Base-by-base conservation (phyloP, 1,139 yeast genomes). In the Scheffersomyces titani region DNA sequence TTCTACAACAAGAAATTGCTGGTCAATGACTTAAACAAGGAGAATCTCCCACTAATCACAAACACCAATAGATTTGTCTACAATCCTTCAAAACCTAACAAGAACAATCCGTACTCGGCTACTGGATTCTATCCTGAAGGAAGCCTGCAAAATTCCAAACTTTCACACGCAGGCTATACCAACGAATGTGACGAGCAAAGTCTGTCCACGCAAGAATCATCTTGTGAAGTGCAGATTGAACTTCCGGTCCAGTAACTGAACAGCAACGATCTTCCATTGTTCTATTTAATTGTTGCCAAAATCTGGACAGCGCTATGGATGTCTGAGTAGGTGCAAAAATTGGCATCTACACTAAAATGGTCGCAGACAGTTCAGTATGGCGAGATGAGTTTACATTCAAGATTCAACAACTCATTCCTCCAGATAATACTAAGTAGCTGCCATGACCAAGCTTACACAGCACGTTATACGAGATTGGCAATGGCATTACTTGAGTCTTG, bases 401-500 rank as follows among this genome's bases (percentile, higher is more conserved):
- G 40, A 30, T 30, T 30, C 13, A 6, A 11, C 40, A 16, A 11
- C 40, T 30, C 40, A 11, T 30, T 30, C 13, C 16, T 30, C 40
- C 40, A 30, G 40, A 30, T 9, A 22, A 22, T 22, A 46, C 44
- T 45, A 36, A 49, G 46, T 21, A 52, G 30, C 19, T 50, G 24
- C 51, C 30, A 50, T 50, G 51, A 36, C 46, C 44, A 46, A 46
- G 5, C 19, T 40, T 9, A 30, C 18, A 19, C 46, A 48, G 20
- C 19, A 44, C n/a, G 19, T 24, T 19, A 36, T 55, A 19, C 52
- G 47, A 19, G 58, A 51, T 47, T 47, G 45, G 5, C 58, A 54
- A 57, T 66, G 67, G 69, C 57, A 54, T 19, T 66, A 65, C 54
- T 53, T 59, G 47, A 55, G 53, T 20, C 54, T 63, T 19, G 66